Conservation (phyloP, 495 filamentous ascomycete species). For the Astrocystis sublimbata region DNA sequence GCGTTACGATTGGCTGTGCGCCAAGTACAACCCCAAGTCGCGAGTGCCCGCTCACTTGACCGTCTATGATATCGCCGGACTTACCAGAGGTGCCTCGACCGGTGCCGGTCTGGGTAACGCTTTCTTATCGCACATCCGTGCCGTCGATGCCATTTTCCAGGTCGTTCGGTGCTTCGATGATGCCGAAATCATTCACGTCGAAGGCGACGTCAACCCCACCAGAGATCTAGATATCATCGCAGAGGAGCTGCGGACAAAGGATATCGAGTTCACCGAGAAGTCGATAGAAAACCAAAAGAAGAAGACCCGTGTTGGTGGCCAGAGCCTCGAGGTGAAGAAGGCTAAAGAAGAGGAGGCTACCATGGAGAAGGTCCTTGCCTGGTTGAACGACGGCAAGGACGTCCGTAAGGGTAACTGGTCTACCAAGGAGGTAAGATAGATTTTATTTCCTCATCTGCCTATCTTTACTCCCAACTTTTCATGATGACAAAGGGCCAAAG, state of each 20-base stretch:
- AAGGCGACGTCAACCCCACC: conserved; percentile 94
- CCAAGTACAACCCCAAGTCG: conserved; percentile 97
- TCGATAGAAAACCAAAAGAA: conserved; percentile 85
- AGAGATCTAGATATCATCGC: conserved; percentile 95
- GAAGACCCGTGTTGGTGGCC: conserved; percentile 89
- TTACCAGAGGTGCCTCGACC: conserved; percentile 94
- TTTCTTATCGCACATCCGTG: conserved; percentile 98
- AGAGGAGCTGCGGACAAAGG: conserved; percentile 95
- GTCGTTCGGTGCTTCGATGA: conserved; percentile 99
- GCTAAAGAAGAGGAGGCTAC: conserved; percentile 91
- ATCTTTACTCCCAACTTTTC: conserved; percentile 41
- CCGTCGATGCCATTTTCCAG: conserved; percentile 99
- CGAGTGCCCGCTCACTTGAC: conserved; percentile 94
- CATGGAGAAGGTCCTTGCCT: conserved; percentile 81
- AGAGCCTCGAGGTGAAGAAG: conserved; percentile 98
- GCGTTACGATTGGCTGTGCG: conserved; percentile 91
- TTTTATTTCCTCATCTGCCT: conserved; percentile 18
- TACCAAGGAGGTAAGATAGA: conserved; percentile 86
- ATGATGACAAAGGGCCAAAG: conserved; percentile 98
- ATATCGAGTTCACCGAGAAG: conserved; percentile 98
- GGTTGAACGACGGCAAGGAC: conserved; percentile 84
- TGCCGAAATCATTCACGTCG: conserved; percentile 98
- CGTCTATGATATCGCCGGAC: conserved; percentile 98
- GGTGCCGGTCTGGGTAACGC: conserved; percentile 97
- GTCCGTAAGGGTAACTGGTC: conserved; percentile 86